Evolutionary conservation across 129 eudicot species (phyloP).

Genomic region (Pseudognaphalium luteoalbum): DNA sequence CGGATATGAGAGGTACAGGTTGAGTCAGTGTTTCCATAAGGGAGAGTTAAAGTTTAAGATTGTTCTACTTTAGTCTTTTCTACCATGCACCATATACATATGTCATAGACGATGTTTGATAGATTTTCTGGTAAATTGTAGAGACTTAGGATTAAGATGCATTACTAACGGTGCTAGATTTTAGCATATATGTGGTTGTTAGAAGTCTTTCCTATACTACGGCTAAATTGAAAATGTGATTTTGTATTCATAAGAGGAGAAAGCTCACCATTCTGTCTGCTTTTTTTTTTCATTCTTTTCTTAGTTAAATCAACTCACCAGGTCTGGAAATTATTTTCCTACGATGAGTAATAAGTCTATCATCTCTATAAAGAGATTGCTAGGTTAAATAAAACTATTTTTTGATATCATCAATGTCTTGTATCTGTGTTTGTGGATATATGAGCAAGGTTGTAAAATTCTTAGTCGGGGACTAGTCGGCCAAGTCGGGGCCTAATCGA

Average conservation of each 20-base stretch:
- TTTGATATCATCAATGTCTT: not conserved
- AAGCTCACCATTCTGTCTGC: not conserved
- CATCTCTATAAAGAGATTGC: not conserved
- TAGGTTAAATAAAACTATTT: not conserved
- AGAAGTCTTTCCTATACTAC: not conserved
- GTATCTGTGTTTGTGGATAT: not conserved
- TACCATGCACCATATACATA: slow-evolving; percentile 1
- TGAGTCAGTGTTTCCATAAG: not conserved
- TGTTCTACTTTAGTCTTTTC: not conserved
- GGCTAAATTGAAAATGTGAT: not conserved
- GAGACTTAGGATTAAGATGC: slow-evolving; percentile 3
- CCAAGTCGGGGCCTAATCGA: too few relatives aligned
- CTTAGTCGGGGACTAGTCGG: too few relatives aligned
- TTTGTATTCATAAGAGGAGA: not conserved
- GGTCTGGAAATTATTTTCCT: not conserved
- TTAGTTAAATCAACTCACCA: not conserved
- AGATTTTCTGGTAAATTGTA: not conserved
- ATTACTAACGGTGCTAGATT: not conserved
- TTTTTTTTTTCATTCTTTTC: not conserved
- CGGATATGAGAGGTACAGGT: not conserved
- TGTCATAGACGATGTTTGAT: slow-evolving; percentile 1
- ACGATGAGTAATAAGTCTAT: not conserved
- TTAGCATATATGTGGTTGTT: slow-evolving; percentile 11
- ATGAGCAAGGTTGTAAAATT: too few relatives aligned
- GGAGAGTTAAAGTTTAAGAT: not conserved